These are phyloP conservation scores for Taiozyma sp. DNA, from an alignment of 1,139 yeast genomes.

Conservation along the genomic window DNA sequence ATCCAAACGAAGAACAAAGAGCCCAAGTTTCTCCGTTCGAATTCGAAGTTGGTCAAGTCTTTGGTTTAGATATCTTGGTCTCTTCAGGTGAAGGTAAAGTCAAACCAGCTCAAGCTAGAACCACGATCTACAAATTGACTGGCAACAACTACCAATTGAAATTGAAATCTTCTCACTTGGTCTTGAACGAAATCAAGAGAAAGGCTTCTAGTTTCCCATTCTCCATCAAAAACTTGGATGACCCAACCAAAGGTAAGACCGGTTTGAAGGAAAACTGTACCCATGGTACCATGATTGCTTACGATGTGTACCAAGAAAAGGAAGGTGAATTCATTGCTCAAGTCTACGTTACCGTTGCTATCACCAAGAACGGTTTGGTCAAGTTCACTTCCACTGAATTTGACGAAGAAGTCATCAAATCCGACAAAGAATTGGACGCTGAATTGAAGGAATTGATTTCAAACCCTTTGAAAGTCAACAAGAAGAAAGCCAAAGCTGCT, in stretches of 20 bases:
- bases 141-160: conserved; percentile 67
- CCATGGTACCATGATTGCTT: conserved; percentile 66
- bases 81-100: conserved; percentile 71
- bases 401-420: conserved; percentile 42
- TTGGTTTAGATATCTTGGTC: conserved; percentile 69
- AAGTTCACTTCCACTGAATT: conserved; percentile 56
- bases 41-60: conserved; percentile 76
- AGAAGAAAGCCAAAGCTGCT: conserved; percentile 44
- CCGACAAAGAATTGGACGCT: conserved; percentile 56
- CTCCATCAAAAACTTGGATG: conserved; percentile 61
- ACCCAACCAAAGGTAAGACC: conserved; percentile 69
- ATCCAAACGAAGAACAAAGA: conserved; percentile 69
- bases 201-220: conserved; percentile 70
- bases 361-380: conserved; percentile 70
- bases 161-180: conserved; percentile 68
- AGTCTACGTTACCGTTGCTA: conserved; percentile 71
- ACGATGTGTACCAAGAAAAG: conserved; percentile 67
- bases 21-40: conserved; percentile 57
- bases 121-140: conserved; percentile 71
- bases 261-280: conserved; percentile 72
- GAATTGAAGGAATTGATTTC: conserved; percentile 46
- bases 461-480: conserved; percentile 50
- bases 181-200: conserved; percentile 63
- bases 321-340: conserved; percentile 69
- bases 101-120: conserved; percentile 53